These are phyloP conservation scores for Debaryomyces psychrophilus DNA, from an alignment of 1,139 yeast species.

Conservation along the genomic window DNA sequence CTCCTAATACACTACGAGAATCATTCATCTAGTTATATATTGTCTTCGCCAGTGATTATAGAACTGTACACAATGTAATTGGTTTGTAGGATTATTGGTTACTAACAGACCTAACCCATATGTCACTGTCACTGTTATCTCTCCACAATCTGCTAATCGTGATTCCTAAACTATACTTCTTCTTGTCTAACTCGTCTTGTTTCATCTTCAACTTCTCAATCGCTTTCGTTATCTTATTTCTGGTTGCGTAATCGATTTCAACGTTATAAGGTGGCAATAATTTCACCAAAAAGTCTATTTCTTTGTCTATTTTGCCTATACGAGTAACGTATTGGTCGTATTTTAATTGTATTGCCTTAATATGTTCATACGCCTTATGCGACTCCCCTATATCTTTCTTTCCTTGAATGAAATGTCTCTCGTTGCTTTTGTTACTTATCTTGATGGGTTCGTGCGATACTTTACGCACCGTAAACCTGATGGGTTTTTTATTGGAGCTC, in stretches of 20 bases:
- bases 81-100: conserved; percentile 8
- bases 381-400: conserved; percentile 6
- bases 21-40: conserved; percentile 1
- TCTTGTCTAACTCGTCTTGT: conserved; percentile 48
- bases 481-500: conserved; percentile 29
- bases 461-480: conserved; percentile 47
- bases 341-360: conserved; percentile 36
- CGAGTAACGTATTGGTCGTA: conserved; percentile 39
- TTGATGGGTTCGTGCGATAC: conserved; percentile 40
- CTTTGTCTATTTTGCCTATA: conserved; percentile 45
- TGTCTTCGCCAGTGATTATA: conserved; percentile 2
- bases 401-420: background rate
- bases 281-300: conserved; percentile 41
- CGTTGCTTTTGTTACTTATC: conserved; percentile 16
- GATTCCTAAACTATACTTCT: conserved; percentile 47
- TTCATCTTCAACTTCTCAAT: conserved; percentile 45
- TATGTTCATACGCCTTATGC: conserved; percentile 12
- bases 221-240: conserved; percentile 46
- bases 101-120: conserved; percentile 42
- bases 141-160: conserved; percentile 50
- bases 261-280: conserved; percentile 51
- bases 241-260: conserved; percentile 47
- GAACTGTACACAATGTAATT: background rate
- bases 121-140: conserved; percentile 45
- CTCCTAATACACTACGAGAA: background rate